phyloP scores from a whole-genome alignment of 2,329 filamentous ascomycete species.

The Sclerotinia borealis region DNA sequence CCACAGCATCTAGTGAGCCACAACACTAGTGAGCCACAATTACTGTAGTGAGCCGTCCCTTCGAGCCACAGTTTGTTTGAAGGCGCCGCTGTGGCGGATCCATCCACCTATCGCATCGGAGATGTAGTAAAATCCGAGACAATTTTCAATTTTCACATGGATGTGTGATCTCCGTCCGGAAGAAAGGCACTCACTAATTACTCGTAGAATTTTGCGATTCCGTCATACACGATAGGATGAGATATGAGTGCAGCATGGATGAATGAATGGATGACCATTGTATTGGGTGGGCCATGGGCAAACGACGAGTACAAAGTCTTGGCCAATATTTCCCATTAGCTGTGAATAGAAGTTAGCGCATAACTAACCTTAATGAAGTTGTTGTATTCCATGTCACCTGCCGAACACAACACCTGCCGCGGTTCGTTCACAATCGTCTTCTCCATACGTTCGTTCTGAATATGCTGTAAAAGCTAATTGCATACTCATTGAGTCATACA shows the following conservation, averaged over 20 bases:
- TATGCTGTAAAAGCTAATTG: no score
- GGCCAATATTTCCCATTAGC: not conserved
- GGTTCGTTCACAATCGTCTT: not conserved
- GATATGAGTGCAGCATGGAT: not conserved
- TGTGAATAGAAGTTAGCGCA: not conserved
- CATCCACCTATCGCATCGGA: not conserved
- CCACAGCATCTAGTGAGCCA: not conserved
- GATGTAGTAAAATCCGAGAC: no score
- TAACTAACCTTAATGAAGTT: no score
- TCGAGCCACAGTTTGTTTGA: no score
- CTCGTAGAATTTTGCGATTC: not conserved
- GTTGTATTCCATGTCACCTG: not conserved
- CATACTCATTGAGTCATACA: no score
- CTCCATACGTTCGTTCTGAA: conserved; percentile 6
- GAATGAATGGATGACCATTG: no score
- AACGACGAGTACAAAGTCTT: not conserved
- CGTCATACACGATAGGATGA: not conserved
- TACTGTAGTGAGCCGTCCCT: no score
- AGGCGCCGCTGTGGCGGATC: not conserved
- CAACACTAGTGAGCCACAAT: not conserved
- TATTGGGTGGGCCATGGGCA: not conserved
- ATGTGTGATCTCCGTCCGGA: not conserved
- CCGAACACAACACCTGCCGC: no score
- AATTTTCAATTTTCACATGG: no score
- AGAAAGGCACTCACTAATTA: no score